Conservation (phyloP, 345 rosid genomes). For the Angophora floribunda region DNA sequence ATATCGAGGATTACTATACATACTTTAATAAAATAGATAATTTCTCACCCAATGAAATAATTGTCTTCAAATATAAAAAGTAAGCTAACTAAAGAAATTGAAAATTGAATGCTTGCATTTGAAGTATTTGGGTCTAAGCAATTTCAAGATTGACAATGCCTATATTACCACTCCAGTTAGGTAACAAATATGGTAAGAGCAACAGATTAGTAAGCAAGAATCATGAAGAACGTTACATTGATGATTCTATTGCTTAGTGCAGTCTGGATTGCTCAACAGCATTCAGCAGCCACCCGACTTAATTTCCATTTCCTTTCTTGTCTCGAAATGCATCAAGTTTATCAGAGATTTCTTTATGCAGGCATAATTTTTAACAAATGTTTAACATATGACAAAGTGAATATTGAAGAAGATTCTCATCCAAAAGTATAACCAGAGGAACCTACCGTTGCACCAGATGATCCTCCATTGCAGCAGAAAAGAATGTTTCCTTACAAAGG, state of each 20-base stretch:
- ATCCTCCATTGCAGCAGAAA: slow-evolving; percentile 72
- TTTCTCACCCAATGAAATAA: neutral
- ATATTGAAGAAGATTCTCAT: neutral
- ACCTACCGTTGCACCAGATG: slow-evolving; percentile 52
- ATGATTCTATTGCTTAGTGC: neutral
- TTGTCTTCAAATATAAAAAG: neutral
- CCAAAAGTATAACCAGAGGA: neutral
- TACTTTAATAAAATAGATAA: neutral
- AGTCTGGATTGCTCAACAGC: neutral
- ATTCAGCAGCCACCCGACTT: neutral
- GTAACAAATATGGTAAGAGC: neutral
- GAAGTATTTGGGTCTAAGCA: neutral
- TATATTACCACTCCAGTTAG: neutral
- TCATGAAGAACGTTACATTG: neutral
- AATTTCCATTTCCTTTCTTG: neutral
- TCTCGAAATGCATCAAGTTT: neutral
- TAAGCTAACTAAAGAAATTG: neutral
- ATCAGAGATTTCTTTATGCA: neutral
- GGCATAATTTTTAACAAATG: neutral
- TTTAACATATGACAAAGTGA: neutral
- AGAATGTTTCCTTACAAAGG: slow-evolving; percentile 84
- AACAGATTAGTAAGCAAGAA: neutral
- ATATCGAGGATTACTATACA: neutral
- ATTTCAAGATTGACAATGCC: neutral
- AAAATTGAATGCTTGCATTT: neutral